Base-by-base conservation (phyloP, 169 alveolate species). In the Theileria annulata region DNA sequence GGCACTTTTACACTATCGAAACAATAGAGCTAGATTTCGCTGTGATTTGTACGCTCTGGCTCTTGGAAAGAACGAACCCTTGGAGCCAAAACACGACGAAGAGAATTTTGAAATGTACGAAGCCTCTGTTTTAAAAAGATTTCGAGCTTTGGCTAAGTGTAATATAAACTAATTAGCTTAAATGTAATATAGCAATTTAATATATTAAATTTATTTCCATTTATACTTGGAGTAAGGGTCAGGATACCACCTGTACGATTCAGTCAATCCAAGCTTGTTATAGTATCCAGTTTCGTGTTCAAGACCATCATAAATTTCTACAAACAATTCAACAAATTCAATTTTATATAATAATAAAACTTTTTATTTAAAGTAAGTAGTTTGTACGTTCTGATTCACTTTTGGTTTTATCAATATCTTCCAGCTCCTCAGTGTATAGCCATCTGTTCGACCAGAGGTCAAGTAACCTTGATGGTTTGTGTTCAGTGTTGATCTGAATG, bases 401-500 rank as follows among this genome's bases (percentile, higher is more conserved):
- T 8, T 62, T 31, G 19, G 79, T 72, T 56, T 51, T 77, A 17
- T 77, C 90, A 17, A 78, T 76, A 73, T 92, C 94, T 56, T 86
- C 92, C 37, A 88, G 71, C 68, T 93, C 96, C 48, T 89, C 92
- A 19, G 89, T 86, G 70, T 87, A 88, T 60, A 93, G 87, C 96
- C 96, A 93, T 54, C 96, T 74, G 64, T 93, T 93, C 15, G 96
- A 90, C 96, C 96, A 93, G 27, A 93, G 86, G 72, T 93, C 96
- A 42, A 93, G 87, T 64, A 85, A 71, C 69, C 93, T 89, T 86
- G 67, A 63, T 68, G 93, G 76, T 8, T 83, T 77, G 66, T 75
- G 79, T 60, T 88, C 85, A 71, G 88, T 21, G 81, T 84, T 49
- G 76, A 72, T 33, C 42, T 54, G 37, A 51, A 15, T 21, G 6